These are phyloP conservation scores for Blastocystis hominis DNA, from an alignment of 352 stramenopile species.

Conservation along the genomic window DNA sequence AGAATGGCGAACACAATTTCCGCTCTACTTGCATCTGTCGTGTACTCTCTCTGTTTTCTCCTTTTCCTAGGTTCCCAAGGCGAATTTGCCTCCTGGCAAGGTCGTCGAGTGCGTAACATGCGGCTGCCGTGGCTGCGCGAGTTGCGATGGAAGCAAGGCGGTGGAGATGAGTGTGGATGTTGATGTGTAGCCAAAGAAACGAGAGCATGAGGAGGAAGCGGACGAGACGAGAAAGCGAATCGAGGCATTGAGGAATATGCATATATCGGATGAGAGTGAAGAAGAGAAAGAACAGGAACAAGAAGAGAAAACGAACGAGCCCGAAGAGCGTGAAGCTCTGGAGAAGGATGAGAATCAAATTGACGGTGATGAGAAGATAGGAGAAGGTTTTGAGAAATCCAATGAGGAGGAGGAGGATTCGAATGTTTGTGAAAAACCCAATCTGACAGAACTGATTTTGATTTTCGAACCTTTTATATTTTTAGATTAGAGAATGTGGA, in stretches of 20 bases:
- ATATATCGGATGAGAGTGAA: no score
- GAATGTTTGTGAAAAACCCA: not conserved
- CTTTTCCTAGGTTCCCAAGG: constrained; percentile 26
- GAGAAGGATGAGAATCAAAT: not conserved
- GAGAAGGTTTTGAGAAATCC: not conserved
- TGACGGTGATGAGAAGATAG: not conserved
- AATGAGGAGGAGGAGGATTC: not conserved
- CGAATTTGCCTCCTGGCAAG: constrained; percentile 12
- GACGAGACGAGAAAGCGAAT: constrained; percentile 28
- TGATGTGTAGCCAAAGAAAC: constrained; percentile 42
- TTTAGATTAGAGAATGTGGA: no score
- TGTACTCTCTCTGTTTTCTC: not conserved
- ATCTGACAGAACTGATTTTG: not conserved
- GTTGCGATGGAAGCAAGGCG: constrained; percentile 21
- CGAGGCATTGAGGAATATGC: not conserved
- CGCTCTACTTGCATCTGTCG: constrained; percentile 22
- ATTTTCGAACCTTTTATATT: no score
- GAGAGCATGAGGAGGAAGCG: constrained; percentile 13
- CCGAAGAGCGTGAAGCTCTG: not conserved
- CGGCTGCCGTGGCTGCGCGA: constrained; percentile 36
- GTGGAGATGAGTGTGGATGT: not conserved
- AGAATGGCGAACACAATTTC: constrained; percentile 33
- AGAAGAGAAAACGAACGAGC: no score
- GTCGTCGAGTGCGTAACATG: constrained; percentile 41
- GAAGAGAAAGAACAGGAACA: no score